Percentiles rank a stretch among this genome's conserved stretches.
Conservation (phyloP, 2,329 filamentous ascomycete genomes). For the Cryphonectria nitschkei region DNA sequence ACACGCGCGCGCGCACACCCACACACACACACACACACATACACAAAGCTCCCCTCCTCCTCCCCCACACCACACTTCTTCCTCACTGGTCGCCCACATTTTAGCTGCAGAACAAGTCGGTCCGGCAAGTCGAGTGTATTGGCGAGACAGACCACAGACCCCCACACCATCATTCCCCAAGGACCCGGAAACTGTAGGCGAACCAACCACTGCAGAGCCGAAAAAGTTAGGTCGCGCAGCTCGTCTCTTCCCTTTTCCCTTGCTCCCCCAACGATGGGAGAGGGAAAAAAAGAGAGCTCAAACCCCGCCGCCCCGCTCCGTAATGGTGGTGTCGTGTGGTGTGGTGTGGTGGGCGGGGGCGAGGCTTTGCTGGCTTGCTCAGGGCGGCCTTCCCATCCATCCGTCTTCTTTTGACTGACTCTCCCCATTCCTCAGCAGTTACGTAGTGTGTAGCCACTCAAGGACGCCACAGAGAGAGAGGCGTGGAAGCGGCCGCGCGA, state of each 20-base stretch:
- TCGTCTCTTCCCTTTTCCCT: not conserved
- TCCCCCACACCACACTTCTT: not conserved
- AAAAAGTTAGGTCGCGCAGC: not conserved
- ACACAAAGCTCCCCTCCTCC: not conserved
- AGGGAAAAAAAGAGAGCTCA: not conserved
- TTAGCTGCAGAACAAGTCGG: slow-evolving; percentile 9
- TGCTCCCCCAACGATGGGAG: no score
- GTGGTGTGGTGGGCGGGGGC: not conserved
- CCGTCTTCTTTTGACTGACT: not conserved
- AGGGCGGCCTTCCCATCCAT: not conserved
- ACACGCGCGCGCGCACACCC: not conserved
- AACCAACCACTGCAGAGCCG: not conserved
- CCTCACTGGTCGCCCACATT: slow-evolving; percentile 1
- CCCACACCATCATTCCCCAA: not conserved
- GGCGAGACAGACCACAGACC: not conserved
- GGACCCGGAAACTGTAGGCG: not conserved
- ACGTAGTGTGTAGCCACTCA: not conserved
- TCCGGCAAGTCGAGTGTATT: not conserved
- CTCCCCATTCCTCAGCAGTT: no score
- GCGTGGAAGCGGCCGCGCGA: not conserved
- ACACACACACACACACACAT: not conserved
- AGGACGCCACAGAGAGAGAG: not conserved
- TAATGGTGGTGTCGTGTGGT: not conserved
- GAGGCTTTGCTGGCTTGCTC: not conserved
- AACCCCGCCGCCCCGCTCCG: not conserved